Conservation (phyloP, 805 yeast genomes). For the Saturnispora dispora region DNA sequence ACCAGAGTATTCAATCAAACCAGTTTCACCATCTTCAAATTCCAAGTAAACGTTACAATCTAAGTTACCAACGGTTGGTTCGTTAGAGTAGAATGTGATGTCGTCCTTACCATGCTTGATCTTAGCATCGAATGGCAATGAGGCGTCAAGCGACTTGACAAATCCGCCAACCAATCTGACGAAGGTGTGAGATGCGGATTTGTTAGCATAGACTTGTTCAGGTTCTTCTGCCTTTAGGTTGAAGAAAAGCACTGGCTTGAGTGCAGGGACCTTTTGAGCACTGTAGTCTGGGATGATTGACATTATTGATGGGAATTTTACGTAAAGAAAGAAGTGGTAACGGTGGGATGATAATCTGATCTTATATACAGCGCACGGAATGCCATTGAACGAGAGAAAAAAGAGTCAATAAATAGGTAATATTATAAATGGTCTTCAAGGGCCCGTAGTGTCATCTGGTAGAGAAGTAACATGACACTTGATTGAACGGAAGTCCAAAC, state of each 20-base stretch:
- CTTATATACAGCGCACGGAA: neutral
- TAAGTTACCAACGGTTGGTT: conserved; percentile 26
- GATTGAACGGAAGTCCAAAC: conserved; percentile 96
- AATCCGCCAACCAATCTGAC: conserved; percentile 30
- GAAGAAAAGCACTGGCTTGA: conserved; percentile 32
- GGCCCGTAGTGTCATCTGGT: conserved; percentile 64
- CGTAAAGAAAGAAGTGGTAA: neutral
- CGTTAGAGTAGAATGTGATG: conserved; percentile 28
- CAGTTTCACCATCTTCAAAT: conserved; percentile 27
- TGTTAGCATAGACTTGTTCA: conserved; percentile 20
- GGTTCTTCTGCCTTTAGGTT: conserved; percentile 31
- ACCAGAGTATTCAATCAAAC: conserved; percentile 41
- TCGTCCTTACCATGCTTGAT: conserved; percentile 40
- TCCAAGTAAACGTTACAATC: conserved; percentile 42
- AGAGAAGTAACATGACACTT: conserved; percentile 82
- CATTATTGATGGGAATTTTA: conserved; percentile 1
- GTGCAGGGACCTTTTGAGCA: conserved; percentile 16
- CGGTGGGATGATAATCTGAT: neutral
- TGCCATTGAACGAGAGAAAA: neutral
- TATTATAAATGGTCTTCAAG: conserved; percentile 21
- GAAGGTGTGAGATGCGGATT: conserved; percentile 20
- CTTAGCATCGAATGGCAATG: conserved; percentile 32
- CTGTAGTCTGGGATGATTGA: conserved; percentile 18
- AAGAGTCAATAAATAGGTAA: neutral
- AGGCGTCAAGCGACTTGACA: conserved; percentile 29